phyloP scores from a whole-genome alignment of 495 filamentous ascomycete species.

The Penicillium pancosmium region DNA sequence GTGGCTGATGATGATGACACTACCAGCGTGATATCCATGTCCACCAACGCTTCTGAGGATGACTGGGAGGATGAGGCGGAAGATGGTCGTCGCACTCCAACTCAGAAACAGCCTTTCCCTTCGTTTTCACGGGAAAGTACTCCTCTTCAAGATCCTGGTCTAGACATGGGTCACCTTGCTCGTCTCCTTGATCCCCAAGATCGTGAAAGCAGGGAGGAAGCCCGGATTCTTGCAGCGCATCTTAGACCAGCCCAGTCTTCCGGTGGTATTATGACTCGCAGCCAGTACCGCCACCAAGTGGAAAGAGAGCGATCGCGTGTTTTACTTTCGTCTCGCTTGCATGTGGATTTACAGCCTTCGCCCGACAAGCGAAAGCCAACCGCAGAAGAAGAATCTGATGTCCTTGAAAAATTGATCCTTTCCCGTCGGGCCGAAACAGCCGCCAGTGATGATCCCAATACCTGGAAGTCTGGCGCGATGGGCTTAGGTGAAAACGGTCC shows the following conservation, averaged over 20 bases:
- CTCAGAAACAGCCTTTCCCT: conserved; percentile 53
- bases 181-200: conserved; percentile 81
- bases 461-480: conserved; percentile 69
- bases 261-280: conserved; percentile 70
- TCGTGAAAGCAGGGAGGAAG: conserved; percentile 76
- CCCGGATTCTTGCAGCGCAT: conserved; percentile 79
- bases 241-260: conserved; percentile 55
- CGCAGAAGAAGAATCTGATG: conserved; percentile 72
- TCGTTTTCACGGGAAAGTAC: conserved; percentile 58
- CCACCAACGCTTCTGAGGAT: conserved; percentile 49
- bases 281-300: conserved; percentile 66
- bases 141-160: conserved; percentile 58
- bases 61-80: conserved; percentile 60
- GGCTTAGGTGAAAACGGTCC: conserved; percentile 76
- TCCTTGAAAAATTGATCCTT: conserved; percentile 83
- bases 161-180: conserved; percentile 72
- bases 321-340: conserved; percentile 51
- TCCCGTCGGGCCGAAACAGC: conserved; percentile 48
- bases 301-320: conserved; percentile 68
- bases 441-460: conserved; percentile 26
- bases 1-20: conserved; percentile 64
- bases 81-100: conserved; percentile 77
- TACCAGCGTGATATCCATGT: conserved; percentile 74
- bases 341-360: conserved; percentile 18
- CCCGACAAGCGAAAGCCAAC: conserved; percentile 47